Evolutionary conservation across 345 rosid species (phyloP).

Genomic region (Eucalyptus erythrocorys): DNA sequence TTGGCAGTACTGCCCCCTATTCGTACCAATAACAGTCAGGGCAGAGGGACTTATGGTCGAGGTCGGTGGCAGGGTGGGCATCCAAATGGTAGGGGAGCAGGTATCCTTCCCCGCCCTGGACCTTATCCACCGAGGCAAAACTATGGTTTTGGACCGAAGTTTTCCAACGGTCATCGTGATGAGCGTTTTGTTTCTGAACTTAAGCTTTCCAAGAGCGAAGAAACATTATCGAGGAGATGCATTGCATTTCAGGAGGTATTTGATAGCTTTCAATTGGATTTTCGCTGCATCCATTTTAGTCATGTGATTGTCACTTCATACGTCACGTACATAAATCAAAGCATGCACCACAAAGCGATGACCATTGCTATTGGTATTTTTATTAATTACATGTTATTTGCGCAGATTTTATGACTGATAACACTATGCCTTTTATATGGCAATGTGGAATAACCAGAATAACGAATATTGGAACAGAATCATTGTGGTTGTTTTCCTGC

Average conservation of each 20-base stretch:
- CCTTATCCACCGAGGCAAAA: conserved; percentile 68
- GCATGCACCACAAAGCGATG: neutral
- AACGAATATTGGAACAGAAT: neutral
- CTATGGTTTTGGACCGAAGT: conserved; percentile 59
- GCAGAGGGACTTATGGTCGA: conserved; percentile 67
- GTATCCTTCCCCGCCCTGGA: conserved; percentile 89
- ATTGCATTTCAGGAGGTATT: conserved; percentile 81
- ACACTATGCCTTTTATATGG: neutral
- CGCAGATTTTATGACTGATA: neutral
- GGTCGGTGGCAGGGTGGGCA: conserved; percentile 59
- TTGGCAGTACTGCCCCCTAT: conserved; percentile 60
- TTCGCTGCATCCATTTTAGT: neutral
- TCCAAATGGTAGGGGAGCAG: conserved; percentile 62
- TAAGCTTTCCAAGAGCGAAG: conserved; percentile 76
- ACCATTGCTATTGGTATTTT: neutral
- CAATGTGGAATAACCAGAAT: neutral
- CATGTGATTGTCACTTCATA: neutral
- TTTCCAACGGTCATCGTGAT: conserved; percentile 63
- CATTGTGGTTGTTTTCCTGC: neutral
- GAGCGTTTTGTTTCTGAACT: conserved; percentile 91
- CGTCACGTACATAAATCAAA: neutral
- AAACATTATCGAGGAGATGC: conserved; percentile 72
- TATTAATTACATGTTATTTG: neutral
- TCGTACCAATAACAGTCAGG: conserved; percentile 38
- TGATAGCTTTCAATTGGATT: neutral